Conservation (phyloP, 2,329 filamentous ascomycete genomes). For the Apiospora pterosperma region DNA sequence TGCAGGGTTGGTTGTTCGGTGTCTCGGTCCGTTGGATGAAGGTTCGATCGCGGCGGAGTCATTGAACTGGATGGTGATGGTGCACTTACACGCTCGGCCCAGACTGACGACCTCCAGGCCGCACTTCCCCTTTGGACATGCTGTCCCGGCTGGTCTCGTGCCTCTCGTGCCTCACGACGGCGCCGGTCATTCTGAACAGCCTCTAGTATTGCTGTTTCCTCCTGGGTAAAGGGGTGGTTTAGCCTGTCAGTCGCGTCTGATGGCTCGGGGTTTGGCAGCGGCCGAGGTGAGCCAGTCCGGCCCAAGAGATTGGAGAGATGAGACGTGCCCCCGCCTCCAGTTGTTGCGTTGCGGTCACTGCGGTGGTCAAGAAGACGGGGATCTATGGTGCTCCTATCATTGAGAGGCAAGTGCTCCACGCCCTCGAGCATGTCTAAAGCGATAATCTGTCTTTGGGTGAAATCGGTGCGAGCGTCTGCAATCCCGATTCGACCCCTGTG, state of each 20-base stretch:
- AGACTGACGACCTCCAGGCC: conserved; percentile 24
- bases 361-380: conserved; percentile 47
- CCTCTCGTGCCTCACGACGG: conserved; percentile 41
- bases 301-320: conserved; percentile 34
- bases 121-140: conserved; percentile 16
- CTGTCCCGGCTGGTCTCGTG: conserved; percentile 22
- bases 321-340: conserved; percentile 12
- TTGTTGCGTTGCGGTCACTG: conserved; percentile 40
- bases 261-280: conserved; percentile 25
- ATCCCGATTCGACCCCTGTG: conserved; percentile 74
- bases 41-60: conserved; percentile 2
- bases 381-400: conserved; percentile 53
- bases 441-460: conserved; percentile 66
- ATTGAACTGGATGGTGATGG: conserved; percentile 11
- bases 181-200: conserved; percentile 52
- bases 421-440: conserved; percentile 57
- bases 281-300: conserved; percentile 18
- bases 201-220: conserved; percentile 55
- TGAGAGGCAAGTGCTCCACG: conserved; percentile 53
- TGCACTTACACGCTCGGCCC: conserved; percentile 29
- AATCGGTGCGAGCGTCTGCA: conserved; percentile 66
- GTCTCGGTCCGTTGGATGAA: conserved; percentile 3
- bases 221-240: conserved; percentile 48
- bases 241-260: conserved; percentile 38
- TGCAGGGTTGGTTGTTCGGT: conserved; percentile 2